Evolutionary conservation across 2,329 filamentous ascomycete species (phyloP).

Genomic region (Aspergillus sp.): DNA sequence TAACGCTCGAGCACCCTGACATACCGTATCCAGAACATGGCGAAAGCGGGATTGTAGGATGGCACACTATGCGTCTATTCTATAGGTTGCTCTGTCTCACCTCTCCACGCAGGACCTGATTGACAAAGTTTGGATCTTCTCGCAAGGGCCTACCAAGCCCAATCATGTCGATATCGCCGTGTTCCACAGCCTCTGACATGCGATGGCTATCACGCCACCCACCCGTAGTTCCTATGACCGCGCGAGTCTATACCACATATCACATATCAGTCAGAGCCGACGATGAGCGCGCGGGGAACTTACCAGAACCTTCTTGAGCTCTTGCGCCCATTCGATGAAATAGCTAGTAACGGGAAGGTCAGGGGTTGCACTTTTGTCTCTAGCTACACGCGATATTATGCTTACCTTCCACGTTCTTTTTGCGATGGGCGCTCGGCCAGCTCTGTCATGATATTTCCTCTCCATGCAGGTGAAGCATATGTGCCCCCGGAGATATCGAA

Average conservation of each 20-base stretch:
- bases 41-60: no score
- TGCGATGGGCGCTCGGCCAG: background rate
- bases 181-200: constrained; percentile 21
- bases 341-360: background rate
- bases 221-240: constrained; percentile 24
- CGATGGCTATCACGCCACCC: constrained; percentile 23
- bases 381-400: background rate
- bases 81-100: constrained; percentile 10
- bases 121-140: constrained; percentile 20
- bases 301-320: background rate
- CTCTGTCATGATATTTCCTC: background rate
- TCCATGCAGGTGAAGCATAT: constrained; percentile 18
- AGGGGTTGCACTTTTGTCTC: background rate
- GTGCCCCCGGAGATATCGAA: constrained; percentile 24
- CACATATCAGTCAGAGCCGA: background rate
- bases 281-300: background rate
- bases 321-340: background rate
- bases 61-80: background rate
- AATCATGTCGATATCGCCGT: constrained; percentile 22
- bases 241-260: constrained; percentile 14
- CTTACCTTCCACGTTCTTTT: background rate
- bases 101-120: constrained; percentile 20
- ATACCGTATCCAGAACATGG: no score
- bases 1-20: no score
- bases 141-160: constrained; percentile 20